phyloP scores from a whole-genome alignment of 2,329 filamentous ascomycete species.

The Trichoderma sp. region DNA sequence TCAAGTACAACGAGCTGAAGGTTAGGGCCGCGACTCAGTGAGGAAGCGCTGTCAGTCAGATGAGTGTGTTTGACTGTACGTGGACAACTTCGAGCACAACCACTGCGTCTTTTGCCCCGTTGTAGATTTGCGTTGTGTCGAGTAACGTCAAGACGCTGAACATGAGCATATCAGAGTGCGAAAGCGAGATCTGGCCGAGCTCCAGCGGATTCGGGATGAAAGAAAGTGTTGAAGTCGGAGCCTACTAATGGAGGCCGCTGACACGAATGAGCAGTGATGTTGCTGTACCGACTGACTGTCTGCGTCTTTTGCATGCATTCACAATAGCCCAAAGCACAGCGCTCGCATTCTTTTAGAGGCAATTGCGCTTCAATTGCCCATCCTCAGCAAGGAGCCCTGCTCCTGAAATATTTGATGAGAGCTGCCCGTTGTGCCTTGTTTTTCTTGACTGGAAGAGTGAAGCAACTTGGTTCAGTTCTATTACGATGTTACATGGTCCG shows the following conservation, averaged over 20 bases:
- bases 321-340: too few species aligned
- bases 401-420: too few species aligned
- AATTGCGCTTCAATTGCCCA: too few species aligned
- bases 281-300: too few species aligned
- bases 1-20: slow-evolving; percentile 6
- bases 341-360: too few species aligned
- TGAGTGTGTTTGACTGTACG: not conserved
- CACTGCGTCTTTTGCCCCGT: not conserved
- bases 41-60: too few species aligned
- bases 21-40: not conserved
- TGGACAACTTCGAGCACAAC: not conserved
- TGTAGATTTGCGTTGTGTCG: not conserved
- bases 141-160: not conserved
- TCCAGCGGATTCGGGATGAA: not conserved
- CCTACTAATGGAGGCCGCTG: slow-evolving; percentile 22
- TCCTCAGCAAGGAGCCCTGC: too few species aligned
- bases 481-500: not conserved
- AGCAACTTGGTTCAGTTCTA: too few species aligned
- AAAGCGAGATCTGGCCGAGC: not conserved
- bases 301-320: too few species aligned
- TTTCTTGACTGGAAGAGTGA: not conserved
- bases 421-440: slow-evolving; percentile 7
- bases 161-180: not conserved
- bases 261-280: too few species aligned
- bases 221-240: slow-evolving; percentile 6